phyloP scores from a whole-genome alignment of 768 basidiomycete genomes.

The Suillus placidus region DNA sequence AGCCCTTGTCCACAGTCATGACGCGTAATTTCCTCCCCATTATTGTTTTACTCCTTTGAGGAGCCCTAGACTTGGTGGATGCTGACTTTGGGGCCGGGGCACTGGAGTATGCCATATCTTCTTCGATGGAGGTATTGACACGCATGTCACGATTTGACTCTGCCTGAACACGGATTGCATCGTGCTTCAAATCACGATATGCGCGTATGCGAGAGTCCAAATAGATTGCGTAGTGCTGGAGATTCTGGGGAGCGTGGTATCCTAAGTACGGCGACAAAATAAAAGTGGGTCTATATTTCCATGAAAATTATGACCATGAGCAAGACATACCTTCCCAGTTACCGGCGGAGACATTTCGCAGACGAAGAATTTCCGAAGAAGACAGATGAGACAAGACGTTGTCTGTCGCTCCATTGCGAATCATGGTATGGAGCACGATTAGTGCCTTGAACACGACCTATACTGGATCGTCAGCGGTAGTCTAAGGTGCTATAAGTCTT shows the following conservation, averaged over 20 bases:
- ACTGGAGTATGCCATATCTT: constrained; percentile 45
- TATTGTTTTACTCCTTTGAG: constrained; percentile 72
- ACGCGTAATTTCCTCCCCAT: constrained; percentile 82
- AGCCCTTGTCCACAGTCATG: constrained; percentile 95
- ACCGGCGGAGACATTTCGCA: constrained; percentile 78
- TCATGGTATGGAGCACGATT: constrained; percentile 94
- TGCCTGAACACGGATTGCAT: constrained; percentile 90
- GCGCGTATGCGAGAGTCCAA: constrained; percentile 86
- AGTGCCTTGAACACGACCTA: constrained; percentile 98
- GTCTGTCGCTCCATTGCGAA: constrained; percentile 95
- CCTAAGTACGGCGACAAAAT: constrained; percentile 46
- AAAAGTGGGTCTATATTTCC: constrained; percentile 3
- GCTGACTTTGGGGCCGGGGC: constrained; percentile 34
- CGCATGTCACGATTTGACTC: constrained; percentile 90
- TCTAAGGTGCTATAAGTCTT: neutral
- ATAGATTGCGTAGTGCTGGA: constrained; percentile 86
- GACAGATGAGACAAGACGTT: constrained; percentile 86
- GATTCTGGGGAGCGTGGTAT: constrained; percentile 82
- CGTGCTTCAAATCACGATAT: constrained; percentile 90
- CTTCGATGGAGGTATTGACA: constrained; percentile 61
- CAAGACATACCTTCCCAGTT: constrained; percentile 80
- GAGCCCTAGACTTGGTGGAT: constrained; percentile 40
- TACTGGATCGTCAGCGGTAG: neutral
- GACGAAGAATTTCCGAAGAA: constrained; percentile 74
- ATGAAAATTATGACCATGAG: constrained; percentile 4